phyloP scores from a whole-genome alignment of 306 rosid species.

The Quercus parvula region DNA sequence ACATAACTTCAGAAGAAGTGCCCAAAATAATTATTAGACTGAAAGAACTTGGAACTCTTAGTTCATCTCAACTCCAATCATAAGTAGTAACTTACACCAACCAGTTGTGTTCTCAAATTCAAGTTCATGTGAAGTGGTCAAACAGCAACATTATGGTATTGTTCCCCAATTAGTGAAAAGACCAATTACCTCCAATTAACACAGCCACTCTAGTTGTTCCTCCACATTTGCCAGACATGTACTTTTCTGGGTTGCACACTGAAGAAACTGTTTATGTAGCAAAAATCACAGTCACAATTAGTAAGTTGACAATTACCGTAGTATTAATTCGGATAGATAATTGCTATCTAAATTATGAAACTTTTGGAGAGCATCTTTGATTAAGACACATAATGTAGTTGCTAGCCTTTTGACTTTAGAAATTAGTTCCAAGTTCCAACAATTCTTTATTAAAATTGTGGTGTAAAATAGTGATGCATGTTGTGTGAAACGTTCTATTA shows the following conservation, averaged over 20 bases:
- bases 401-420: neutral
- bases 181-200: conserved; percentile 67
- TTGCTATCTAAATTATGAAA: neutral
- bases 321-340: neutral
- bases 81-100: no score
- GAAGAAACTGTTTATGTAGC: conserved; percentile 39
- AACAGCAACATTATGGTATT: neutral
- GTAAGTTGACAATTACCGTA: neutral
- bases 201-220: conserved; percentile 51
- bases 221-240: conserved; percentile 70
- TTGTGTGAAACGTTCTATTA: no score
- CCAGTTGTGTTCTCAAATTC: neutral
- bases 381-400: neutral
- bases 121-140: neutral
- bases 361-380: neutral
- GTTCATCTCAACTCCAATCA: no score
- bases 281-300: conserved; percentile 23
- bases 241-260: conserved; percentile 53
- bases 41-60: no score
- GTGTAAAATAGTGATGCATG: no score
- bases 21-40: no score
- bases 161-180: neutral
- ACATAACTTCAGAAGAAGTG: neutral
- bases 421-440: neutral
- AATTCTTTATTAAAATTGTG: neutral